These are phyloP conservation scores for Haplosporangium gracile DNA, from an alignment of 192 early-diverging fungal species.

Conservation along the genomic window DNA sequence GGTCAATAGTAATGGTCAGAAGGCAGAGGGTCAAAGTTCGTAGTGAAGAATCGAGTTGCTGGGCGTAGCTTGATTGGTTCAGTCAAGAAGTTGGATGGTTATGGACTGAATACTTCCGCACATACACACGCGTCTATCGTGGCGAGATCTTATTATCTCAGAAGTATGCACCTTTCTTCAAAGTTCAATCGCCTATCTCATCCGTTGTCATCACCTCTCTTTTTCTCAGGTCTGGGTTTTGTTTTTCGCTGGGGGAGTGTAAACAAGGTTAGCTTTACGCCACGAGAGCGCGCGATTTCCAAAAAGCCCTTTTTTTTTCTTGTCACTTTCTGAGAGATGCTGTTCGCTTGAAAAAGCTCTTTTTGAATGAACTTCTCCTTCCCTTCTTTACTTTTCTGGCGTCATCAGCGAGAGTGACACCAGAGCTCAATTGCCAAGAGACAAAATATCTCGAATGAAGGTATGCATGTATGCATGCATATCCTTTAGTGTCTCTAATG, in stretches of 20 bases:
- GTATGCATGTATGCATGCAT: not conserved
- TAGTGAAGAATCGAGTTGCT: not conserved
- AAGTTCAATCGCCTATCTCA: not conserved
- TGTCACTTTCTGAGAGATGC: no score
- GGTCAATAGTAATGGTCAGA: not conserved
- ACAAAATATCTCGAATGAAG: not conserved
- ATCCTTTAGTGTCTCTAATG: not conserved
- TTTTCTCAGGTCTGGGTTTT: not conserved
- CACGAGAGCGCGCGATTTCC: no score
- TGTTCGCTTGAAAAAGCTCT: not conserved
- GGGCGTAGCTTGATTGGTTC: not conserved
- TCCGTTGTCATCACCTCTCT: not conserved
- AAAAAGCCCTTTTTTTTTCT: no score
- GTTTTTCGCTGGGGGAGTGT: not conserved
- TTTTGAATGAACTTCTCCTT: not conserved
- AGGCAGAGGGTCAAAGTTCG: not conserved
- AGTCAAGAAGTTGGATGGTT: not conserved
- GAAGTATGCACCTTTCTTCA: not conserved
- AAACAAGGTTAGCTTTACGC: no score
- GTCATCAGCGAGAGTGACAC: not conserved
- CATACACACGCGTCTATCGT: not conserved
- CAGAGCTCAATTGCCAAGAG: not conserved
- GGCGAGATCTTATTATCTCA: not conserved
- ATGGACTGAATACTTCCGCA: not conserved
- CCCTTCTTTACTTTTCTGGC: not conserved